phyloP scores from a whole-genome alignment of 345 rosid genomes.

The Microcos paniculata region DNA sequence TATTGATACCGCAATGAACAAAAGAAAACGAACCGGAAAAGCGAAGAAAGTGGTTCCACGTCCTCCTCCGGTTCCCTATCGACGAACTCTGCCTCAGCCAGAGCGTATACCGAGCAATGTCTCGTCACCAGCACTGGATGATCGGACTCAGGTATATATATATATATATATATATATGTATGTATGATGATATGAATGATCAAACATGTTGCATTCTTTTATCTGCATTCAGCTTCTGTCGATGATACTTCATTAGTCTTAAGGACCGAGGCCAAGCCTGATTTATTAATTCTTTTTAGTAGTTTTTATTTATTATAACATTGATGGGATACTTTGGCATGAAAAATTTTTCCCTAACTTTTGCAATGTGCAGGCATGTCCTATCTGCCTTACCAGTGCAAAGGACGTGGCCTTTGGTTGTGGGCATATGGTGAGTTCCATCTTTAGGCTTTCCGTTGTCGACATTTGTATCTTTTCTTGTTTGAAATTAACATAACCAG shows the following conservation, averaged over 20 bases:
- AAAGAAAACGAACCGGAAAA: conserved; percentile 45
- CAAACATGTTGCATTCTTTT: not conserved
- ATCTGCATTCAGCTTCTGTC: too few species aligned
- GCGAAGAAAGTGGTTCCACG: conserved; percentile 56
- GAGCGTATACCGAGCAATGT: conserved; percentile 22
- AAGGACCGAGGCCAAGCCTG: too few species aligned
- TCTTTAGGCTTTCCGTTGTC: not conserved
- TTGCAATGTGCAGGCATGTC: conserved; percentile 46
- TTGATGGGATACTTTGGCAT: not conserved
- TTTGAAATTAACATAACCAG: not conserved
- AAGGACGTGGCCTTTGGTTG: conserved; percentile 67
- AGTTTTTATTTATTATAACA: too few species aligned
- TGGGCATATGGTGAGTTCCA: conserved; percentile 71
- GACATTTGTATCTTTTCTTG: not conserved
- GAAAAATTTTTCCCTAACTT: not conserved
- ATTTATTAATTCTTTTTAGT: too few species aligned
- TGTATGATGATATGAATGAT: too few species aligned
- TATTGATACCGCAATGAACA: conserved; percentile 9
- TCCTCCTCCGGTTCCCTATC: conserved; percentile 62
- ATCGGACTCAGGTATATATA: conserved; percentile 12
- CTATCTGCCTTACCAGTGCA: conserved; percentile 58
- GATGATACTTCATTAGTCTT: not conserved
- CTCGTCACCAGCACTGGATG: conserved; percentile 14
- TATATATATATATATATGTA: too few species aligned
- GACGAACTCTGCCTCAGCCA: conserved; percentile 17